Evolutionary conservation across 768 basidiomycete genomes (phyloP).

Genomic region (Scleroderma citrinum): DNA sequence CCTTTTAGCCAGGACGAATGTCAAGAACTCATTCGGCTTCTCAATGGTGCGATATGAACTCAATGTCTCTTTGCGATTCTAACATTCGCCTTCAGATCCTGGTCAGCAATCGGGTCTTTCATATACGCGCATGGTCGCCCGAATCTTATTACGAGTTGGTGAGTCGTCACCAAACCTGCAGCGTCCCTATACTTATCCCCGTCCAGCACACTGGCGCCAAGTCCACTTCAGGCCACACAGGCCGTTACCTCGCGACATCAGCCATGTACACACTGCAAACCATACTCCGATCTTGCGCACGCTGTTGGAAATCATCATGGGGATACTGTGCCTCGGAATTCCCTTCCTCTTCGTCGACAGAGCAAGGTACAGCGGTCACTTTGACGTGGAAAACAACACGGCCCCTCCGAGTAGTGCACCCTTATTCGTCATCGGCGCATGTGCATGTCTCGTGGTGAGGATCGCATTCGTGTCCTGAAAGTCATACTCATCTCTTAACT

Average conservation of each 20-base stretch:
- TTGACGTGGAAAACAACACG: conserved; percentile 53
- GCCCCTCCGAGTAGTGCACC: conserved; percentile 41
- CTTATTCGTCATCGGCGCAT: conserved; percentile 58
- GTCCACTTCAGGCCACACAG: conserved; percentile 63
- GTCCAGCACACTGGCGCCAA: conserved; percentile 61
- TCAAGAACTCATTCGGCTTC: conserved; percentile 60
- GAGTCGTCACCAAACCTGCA: conserved; percentile 21
- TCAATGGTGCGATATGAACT: conserved; percentile 29
- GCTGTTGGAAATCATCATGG: conserved; percentile 52
- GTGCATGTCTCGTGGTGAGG: conserved; percentile 58
- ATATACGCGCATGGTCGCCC: conserved; percentile 60
- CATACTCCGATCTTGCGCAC: conserved; percentile 41
- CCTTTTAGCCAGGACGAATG: conserved; percentile 77
- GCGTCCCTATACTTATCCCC: not conserved
- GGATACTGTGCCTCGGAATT: conserved; percentile 67
- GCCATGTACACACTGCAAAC: conserved; percentile 21
- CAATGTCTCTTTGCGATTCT: not conserved
- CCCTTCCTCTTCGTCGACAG: conserved; percentile 70
- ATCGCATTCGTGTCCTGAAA: not conserved
- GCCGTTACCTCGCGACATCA: conserved; percentile 53
- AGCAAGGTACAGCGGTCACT: conserved; percentile 35
- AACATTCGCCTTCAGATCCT: conserved; percentile 9
- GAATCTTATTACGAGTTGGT: conserved; percentile 66
- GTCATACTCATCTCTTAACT: conserved; percentile 17
- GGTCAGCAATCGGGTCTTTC: conserved; percentile 29